Evolutionary conservation across 192 early-diverging fungal genomes (phyloP).

Genomic region (Podila minutissima): DNA sequence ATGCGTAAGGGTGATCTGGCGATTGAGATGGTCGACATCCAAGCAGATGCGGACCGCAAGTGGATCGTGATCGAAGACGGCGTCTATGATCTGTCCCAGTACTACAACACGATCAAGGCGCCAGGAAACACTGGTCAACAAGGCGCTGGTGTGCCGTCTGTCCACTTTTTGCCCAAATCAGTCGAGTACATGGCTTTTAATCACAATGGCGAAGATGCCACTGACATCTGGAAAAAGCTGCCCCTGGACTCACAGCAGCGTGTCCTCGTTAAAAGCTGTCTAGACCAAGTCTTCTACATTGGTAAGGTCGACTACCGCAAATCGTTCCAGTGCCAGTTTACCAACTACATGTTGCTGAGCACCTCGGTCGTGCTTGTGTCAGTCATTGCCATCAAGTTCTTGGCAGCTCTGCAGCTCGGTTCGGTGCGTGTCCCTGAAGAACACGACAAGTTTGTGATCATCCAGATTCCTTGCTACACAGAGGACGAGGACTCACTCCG

Average conservation of each 20-base stretch:
- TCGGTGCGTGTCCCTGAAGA: constrained; percentile 80
- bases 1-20: constrained; percentile 71
- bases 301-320: constrained; percentile 85
- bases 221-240: constrained; percentile 62
- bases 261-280: constrained; percentile 65
- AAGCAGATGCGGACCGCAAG: constrained; percentile 56
- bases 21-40: constrained; percentile 57
- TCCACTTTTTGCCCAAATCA: constrained; percentile 64
- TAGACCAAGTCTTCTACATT: constrained; percentile 85
- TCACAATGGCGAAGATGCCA: constrained; percentile 64
- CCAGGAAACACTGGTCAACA: constrained; percentile 51
- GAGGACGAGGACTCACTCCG: constrained; percentile 88
- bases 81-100: constrained; percentile 73
- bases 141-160: constrained; percentile 53
- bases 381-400: constrained; percentile 85
- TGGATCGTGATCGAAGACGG: constrained; percentile 70
- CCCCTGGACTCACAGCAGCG: constrained; percentile 45
- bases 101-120: constrained; percentile 61
- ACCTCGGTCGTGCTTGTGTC: constrained; percentile 78
- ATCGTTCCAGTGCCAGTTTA: constrained; percentile 80
- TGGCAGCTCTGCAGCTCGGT: constrained; percentile 81
- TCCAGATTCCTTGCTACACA: constrained; percentile 95
- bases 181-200: constrained; percentile 71
- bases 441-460: constrained; percentile 96
- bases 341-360: constrained; percentile 86